A percentile compares a stretch with the other conserved stretches of the same genome.
These are phyloP conservation scores for Polytrichum formosum DNA, from an alignment of 225 moss, liverwort and hornwort genomes.

Conservation along the genomic window DNA sequence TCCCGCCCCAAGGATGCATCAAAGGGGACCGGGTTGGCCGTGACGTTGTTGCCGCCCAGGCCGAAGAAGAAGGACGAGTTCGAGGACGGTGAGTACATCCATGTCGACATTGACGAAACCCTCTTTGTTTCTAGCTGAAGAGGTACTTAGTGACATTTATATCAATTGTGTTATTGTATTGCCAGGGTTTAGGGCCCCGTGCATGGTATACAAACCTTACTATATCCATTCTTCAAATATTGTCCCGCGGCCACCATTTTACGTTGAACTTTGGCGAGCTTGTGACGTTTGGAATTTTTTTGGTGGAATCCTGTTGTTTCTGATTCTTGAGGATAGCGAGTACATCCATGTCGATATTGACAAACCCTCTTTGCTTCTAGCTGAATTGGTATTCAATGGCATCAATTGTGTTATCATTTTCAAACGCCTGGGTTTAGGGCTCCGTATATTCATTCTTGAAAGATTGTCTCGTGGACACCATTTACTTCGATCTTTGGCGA, in stretches of 20 bases:
- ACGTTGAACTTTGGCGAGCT: too few species aligned
- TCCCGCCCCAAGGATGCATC: conserved; percentile 68
- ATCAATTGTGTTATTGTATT: not conserved
- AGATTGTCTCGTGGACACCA: too few species aligned
- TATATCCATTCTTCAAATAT: too few species aligned
- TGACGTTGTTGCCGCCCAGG: conserved; percentile 80
- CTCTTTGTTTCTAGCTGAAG: conserved; percentile 47
- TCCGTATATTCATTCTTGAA: too few species aligned
- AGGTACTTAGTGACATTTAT: not conserved
- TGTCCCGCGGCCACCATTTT: too few species aligned
- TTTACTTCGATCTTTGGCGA: too few species aligned
- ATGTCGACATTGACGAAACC: conserved; percentile 84
- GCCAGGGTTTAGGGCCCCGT: not conserved
- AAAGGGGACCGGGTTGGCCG: conserved; percentile 68
- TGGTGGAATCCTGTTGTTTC: too few species aligned
- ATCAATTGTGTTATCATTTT: not conserved
- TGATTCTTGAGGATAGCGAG: conserved; percentile 46
- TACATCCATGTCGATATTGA: conserved; percentile 92
- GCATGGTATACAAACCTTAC: not conserved
- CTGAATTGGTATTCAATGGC: conserved; percentile 6
- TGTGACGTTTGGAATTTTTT: too few species aligned
- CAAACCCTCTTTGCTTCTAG: conserved; percentile 58
- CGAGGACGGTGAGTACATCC: conserved; percentile 75
- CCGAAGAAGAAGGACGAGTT: conserved; percentile 68
- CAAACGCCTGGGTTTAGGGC: not conserved